phyloP scores from a whole-genome alignment of 1,139 yeast genomes.

The Debaryomycetaceae sp. region DNA sequence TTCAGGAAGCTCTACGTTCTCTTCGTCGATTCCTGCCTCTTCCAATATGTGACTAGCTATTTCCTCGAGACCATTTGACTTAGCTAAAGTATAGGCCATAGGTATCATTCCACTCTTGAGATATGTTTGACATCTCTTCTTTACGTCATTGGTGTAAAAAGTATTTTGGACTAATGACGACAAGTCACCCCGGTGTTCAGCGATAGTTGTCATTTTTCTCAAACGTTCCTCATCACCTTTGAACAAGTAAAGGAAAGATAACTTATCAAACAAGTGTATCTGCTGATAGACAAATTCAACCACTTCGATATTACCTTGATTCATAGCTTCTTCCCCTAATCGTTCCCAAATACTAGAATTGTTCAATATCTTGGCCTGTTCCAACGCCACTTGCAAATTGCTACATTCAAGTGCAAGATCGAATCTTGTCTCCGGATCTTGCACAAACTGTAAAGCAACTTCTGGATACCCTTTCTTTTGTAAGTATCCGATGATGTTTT shows the following conservation, averaged over 20 bases:
- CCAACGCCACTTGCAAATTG: constrained; percentile 80
- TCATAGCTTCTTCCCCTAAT: constrained; percentile 80
- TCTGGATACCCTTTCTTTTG: constrained; percentile 96
- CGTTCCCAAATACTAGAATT: constrained; percentile 72
- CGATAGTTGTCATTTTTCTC: constrained; percentile 81
- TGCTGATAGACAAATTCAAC: constrained; percentile 90
- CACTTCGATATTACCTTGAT: constrained; percentile 82
- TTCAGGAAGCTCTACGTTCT: constrained; percentile 66
- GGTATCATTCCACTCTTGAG: constrained; percentile 80
- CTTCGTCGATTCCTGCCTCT: constrained; percentile 64
- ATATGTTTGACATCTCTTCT: constrained; percentile 72
- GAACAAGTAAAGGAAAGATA: constrained; percentile 80
- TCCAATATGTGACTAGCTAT: constrained; percentile 68
- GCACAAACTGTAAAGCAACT: constrained; percentile 90
- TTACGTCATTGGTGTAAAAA: constrained; percentile 69
- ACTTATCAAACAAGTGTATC: constrained; percentile 79
- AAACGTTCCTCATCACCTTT: constrained; percentile 79
- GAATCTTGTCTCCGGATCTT: constrained; percentile 93
- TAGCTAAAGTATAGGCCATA: constrained; percentile 90
- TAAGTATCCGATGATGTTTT: constrained; percentile 90
- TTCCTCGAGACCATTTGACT: constrained; percentile 75
- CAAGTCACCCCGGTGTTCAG: constrained; percentile 82
- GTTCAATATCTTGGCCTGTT: constrained; percentile 79
- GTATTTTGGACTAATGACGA: constrained; percentile 82
- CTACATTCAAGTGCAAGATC: constrained; percentile 95